Evolutionary conservation across 2,329 filamentous ascomycete species (phyloP), one percentile per base, ranked within the genome.

Genomic region (Pleomassaria siparia): DNA sequence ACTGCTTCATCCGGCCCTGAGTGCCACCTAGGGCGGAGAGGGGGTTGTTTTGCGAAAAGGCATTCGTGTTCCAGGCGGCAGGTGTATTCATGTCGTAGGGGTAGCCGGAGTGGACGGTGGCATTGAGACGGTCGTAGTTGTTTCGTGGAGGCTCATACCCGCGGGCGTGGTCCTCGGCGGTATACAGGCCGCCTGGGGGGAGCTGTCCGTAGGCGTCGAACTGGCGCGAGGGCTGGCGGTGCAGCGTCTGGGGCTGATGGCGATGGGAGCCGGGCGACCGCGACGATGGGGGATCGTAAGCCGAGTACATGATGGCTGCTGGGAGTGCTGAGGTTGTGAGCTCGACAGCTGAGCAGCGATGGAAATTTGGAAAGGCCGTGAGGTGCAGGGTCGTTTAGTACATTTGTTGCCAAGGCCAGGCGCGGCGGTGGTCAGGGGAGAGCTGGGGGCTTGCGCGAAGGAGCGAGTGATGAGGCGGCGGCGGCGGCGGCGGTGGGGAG

Each of bases 11-110:
- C 55, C 80, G 76, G 49, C 74, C 74, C 20, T 76, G 72, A 21
- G 76, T 72, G 47, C 72, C 74, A 46, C 72, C 74, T 32, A 75
- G 76, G 47, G 84, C 83, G 48, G 84, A 85, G 58, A 91, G 79
- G 53, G 82, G 74, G 61, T 80, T 81, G 59, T 81, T 80, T 57
- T 80, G 85, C 45, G 84, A 83, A 55, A 90, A 88, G 39, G 83
- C 86, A 62, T 81, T 82, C 43, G 89, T 85, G 68, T 85, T 89
- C 91, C 91, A 96, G 16, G 86, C 85, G 16, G 86, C 85, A n/a
- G 80, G 79, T n/a, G 75, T 73, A 49, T 76, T 75, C 66, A 84
- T 83, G 63, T 91, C 89, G 59, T 91, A 87, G 49, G 74, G 81
- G 48, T 89, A 86, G 43, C 79, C 82, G 47, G 75, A 76, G 53